Evolutionary conservation across 208 protist species (phyloP).

Genomic region (Crithidia sp.): DNA sequence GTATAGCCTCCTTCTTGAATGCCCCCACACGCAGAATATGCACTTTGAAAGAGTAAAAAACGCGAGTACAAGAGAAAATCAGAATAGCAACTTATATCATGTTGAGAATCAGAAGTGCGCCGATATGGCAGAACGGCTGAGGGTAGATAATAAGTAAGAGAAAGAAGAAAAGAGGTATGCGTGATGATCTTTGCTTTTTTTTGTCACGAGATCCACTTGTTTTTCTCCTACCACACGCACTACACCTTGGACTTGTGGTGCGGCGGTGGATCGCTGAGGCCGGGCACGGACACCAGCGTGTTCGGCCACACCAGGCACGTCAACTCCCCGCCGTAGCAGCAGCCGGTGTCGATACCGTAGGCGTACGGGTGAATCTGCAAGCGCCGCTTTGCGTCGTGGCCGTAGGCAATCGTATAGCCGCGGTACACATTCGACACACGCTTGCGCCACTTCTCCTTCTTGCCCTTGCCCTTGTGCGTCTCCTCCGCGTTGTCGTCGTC

Average conservation of each 20-base stretch:
- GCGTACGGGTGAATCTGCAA: constrained; percentile 70
- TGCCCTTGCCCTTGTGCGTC: constrained; percentile 1
- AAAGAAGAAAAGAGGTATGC: too few relatives aligned
- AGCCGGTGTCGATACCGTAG: constrained; percentile 78
- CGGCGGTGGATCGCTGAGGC: constrained; percentile 21
- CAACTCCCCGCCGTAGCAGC: constrained; percentile 67
- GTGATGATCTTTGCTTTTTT: background rate
- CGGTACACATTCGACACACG: constrained; percentile 22
- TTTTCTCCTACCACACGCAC: background rate
- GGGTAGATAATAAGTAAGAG: too few relatives aligned
- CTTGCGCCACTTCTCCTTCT: constrained; percentile 19
- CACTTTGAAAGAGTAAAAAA: too few relatives aligned
- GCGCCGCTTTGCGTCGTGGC: constrained; percentile 75
- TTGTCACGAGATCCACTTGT: background rate
- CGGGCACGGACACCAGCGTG: constrained; percentile 57
- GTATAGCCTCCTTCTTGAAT: too few relatives aligned
- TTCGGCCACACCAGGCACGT: constrained; percentile 62
- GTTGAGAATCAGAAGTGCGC: too few relatives aligned
- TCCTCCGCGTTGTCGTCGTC: background rate
- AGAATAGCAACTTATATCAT: too few relatives aligned
- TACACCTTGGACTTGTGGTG: constrained; percentile 31
- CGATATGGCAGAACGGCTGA: too few relatives aligned
- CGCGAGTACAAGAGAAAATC: too few relatives aligned
- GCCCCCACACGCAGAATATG: too few relatives aligned
- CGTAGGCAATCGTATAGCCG: constrained; percentile 55